phyloP scores from a whole-genome alignment of 495 filamentous ascomycete species.

The Rostrohypoxylon terebratum region DNA sequence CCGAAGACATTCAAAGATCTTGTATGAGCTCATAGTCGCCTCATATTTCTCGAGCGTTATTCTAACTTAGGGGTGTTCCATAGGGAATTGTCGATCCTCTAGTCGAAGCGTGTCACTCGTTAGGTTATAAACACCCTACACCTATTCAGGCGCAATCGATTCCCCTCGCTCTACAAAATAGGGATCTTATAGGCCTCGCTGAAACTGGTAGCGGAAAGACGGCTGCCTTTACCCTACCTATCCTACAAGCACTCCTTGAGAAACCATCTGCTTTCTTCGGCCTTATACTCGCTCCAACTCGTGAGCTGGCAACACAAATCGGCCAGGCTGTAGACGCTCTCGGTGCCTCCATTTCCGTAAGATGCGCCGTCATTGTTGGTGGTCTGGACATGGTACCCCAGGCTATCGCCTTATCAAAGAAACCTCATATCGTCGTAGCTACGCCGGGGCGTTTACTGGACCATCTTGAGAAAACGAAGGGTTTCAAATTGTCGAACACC shows the following conservation, averaged over 20 bases:
- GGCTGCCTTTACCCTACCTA: conserved; percentile 89
- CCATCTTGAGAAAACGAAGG: conserved; percentile 96
- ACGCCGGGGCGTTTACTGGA: conserved; percentile 92
- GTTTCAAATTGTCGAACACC: conserved; percentile 81
- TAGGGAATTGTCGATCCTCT: conserved; percentile 85
- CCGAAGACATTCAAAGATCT: conserved; percentile 83
- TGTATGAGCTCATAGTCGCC: conserved; percentile 45
- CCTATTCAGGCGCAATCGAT: conserved; percentile 82
- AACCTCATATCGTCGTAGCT: conserved; percentile 88
- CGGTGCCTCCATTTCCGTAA: conserved; percentile 82
- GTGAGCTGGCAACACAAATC: conserved; percentile 93
- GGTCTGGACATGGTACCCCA: conserved; percentile 97
- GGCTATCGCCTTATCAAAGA: conserved; percentile 87
- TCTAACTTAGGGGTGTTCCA: conserved; percentile 15
- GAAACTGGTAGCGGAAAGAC: conserved; percentile 96
- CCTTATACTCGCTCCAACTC: conserved; percentile 88
- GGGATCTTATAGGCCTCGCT: conserved; percentile 91
- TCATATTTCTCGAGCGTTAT: neutral
- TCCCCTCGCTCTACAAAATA: conserved; percentile 80
- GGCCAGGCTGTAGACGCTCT: conserved; percentile 84
- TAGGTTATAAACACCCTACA: conserved; percentile 87
- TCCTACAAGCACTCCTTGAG: conserved; percentile 87
- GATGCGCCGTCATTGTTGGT: conserved; percentile 83
- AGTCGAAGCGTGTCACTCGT: conserved; percentile 82
- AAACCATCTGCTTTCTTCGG: conserved; percentile 81